Evolutionary conservation across 1,284 basidiomycete genomes (phyloP).

Genomic region (Irpex sp.): DNA sequence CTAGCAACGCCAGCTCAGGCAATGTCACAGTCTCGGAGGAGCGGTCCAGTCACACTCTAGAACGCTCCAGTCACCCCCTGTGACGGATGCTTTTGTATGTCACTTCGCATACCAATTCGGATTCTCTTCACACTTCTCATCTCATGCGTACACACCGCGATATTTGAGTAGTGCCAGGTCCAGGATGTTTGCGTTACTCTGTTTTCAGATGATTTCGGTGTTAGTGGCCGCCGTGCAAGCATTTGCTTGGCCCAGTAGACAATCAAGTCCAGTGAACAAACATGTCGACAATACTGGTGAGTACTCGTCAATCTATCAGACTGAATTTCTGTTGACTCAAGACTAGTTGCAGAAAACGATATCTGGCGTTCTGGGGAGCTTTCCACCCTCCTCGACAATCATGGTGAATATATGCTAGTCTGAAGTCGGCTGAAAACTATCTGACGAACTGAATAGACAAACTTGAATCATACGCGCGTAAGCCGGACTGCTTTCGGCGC

Average conservation of each 20-base stretch:
- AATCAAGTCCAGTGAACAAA: neutral
- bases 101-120: neutral
- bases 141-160: neutral
- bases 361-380: conserved; percentile 2
- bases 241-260: neutral
- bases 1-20: too few species aligned
- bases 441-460: conserved; percentile 13
- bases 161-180: neutral
- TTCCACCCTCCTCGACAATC: conserved; percentile 7
- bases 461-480: conserved; percentile 24
- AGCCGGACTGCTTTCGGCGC: conserved; percentile 62
- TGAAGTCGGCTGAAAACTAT: neutral
- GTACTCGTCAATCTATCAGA: neutral
- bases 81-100: neutral
- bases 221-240: neutral
- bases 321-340: neutral
- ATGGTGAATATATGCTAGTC: neutral
- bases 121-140: neutral
- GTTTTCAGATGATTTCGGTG: neutral
- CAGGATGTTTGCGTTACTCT: neutral
- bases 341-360: neutral
- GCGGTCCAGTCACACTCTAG: too few species aligned
- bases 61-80: neutral
- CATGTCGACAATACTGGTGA: neutral
- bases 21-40: too few species aligned